These are phyloP conservation scores for Cryphonectria radicalis DNA, from an alignment of 2,329 filamentous ascomycete species.

Conservation along the genomic window DNA sequence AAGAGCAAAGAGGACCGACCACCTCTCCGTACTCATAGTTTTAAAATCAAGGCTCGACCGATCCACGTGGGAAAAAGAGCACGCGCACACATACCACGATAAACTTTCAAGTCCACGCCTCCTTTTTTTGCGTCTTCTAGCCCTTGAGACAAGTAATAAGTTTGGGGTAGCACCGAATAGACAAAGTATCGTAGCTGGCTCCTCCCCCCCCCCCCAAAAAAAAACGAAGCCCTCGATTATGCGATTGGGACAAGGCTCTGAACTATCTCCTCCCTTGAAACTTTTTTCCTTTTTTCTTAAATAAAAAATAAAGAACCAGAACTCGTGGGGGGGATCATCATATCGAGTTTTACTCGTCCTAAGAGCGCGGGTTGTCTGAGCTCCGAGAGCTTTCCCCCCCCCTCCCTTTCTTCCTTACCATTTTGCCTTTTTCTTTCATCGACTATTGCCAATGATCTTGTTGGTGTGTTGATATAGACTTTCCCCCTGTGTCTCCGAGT, in stretches of 20 bases:
- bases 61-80: not conserved
- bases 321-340: not conserved
- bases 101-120: not conserved
- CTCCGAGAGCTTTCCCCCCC: not conserved
- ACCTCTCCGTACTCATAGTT: no score
- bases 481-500: not conserved
- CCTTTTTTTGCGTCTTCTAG: not conserved
- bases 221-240: constrained; percentile 16
- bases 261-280: not conserved
- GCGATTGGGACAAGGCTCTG: constrained; percentile 10
- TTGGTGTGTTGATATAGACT: not conserved
- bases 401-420: no score
- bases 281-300: not conserved
- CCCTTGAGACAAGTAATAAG: not conserved
- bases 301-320: no score
- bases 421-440: not conserved
- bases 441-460: not conserved
- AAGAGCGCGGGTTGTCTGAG: constrained; percentile 9
- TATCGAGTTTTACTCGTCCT: not conserved
- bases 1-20: not conserved
- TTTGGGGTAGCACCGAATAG: not conserved
- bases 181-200: not conserved
- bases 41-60: not conserved
- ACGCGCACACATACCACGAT: not conserved
- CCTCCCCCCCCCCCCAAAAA: no score